Conservation (phyloP, 352 stramenopile species). For the Pythium folliculosum region DNA sequence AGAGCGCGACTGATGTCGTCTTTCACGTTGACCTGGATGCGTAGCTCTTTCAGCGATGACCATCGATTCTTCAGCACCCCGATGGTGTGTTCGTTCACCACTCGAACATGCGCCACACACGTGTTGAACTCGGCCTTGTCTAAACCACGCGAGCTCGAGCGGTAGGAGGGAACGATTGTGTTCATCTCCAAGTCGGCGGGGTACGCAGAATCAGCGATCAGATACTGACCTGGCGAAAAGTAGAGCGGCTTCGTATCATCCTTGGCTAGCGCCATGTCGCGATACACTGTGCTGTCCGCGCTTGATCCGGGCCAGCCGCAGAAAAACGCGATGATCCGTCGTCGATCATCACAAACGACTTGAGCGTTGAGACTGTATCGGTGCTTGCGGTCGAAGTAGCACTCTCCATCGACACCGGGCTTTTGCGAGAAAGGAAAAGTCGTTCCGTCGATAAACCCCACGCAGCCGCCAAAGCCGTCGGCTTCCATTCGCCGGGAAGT, state of each 20-base stretch:
- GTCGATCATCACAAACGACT: background rate
- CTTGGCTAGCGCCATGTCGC: too few species aligned
- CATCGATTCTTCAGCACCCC: background rate
- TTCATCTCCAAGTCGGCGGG: background rate
- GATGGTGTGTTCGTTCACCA: background rate
- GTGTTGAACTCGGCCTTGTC: background rate
- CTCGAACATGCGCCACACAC: background rate
- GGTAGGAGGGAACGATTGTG: background rate
- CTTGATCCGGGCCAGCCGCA: background rate
- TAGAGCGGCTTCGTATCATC: background rate
- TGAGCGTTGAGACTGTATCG: background rate
- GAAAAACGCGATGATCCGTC: background rate
- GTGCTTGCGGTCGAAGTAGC: background rate
- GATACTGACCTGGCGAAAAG: background rate
- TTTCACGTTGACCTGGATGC: background rate
- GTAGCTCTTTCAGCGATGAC: background rate
- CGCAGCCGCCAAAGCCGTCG: background rate
- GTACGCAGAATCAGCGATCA: background rate
- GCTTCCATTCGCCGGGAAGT: background rate
- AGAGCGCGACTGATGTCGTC: background rate
- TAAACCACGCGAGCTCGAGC: background rate
- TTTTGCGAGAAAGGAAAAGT: background rate
- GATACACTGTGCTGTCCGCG: background rate
- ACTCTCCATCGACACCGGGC: background rate
- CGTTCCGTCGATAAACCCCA: background rate